Percentiles rank a stretch among this genome's conserved stretches.
Evolutionary conservation across 495 filamentous ascomycete species (phyloP).

Genomic region (Trichodelitschia bisporula): DNA sequence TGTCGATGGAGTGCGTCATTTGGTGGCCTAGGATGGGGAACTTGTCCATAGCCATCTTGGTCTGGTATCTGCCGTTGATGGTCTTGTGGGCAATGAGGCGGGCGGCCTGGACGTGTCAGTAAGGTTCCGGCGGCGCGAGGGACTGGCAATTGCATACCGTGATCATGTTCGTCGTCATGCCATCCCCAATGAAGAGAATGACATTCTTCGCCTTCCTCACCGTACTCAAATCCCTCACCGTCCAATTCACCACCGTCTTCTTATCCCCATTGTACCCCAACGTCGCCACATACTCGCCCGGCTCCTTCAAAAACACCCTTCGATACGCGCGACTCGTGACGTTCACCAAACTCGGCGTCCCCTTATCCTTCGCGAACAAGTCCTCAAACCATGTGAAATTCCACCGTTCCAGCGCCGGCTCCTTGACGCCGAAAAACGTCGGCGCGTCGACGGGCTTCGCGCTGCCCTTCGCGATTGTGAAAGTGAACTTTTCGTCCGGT

Average conservation of each 20-base stretch:
- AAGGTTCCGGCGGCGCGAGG: neutral
- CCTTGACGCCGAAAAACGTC: constrained; percentile 31
- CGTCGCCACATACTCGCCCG: constrained; percentile 39
- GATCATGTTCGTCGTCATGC: constrained; percentile 64
- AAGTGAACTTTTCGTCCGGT: constrained; percentile 42
- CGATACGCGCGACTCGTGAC: constrained; percentile 48
- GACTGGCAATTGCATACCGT: constrained; percentile 9
- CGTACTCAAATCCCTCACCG: constrained; percentile 36
- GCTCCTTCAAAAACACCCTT: constrained; percentile 37
- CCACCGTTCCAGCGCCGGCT: constrained; percentile 43
- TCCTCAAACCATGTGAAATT: constrained; percentile 49
- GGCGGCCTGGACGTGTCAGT: constrained; percentile 21
- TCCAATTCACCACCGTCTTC: constrained; percentile 41
- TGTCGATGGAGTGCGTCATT: constrained; percentile 42
- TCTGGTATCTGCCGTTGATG: constrained; percentile 51
- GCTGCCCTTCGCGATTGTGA: constrained; percentile 37
- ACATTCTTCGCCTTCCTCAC: constrained; percentile 53
- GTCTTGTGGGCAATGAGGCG: constrained; percentile 48
- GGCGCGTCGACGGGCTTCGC: constrained; percentile 21
- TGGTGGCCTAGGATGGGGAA: constrained; percentile 36
- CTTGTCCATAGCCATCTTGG: constrained; percentile 27
- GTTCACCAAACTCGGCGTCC: constrained; percentile 37
- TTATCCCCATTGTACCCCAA: constrained; percentile 39
- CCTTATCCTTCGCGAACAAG: constrained; percentile 40
- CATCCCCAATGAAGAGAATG: constrained; percentile 53